Evolutionary conservation across 805 yeast species (phyloP).

Genomic region (Hanseniaspora guilliermondii): DNA sequence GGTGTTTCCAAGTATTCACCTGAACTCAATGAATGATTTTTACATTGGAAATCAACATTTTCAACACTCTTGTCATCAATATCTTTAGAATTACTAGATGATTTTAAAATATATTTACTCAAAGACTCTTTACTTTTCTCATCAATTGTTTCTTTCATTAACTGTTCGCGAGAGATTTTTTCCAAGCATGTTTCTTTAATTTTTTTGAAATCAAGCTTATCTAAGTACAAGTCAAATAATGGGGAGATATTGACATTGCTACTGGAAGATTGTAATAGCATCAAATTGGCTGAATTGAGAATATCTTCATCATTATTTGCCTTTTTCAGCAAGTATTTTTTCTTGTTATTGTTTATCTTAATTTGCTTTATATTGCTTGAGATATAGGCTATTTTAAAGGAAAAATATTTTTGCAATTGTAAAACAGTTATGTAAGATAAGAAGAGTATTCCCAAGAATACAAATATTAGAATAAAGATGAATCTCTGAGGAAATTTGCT

Average conservation of each 20-base stretch:
- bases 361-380: conserved; percentile 22
- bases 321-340: not conserved
- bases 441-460: conserved; percentile 48
- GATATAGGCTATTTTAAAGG: conserved; percentile 40
- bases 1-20: not conserved
- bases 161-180: not conserved
- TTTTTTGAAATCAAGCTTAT: not conserved
- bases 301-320: not conserved
- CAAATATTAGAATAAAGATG: conserved; percentile 71
- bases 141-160: not conserved
- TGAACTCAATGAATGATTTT: not conserved
- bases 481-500: conserved; percentile 55
- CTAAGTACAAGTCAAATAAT: not conserved
- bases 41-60: not conserved
- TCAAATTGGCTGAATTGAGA: not conserved
- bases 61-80: not conserved
- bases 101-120: not conserved
- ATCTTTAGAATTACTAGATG: not conserved
- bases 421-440: conserved; percentile 43
- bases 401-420: conserved; percentile 34
- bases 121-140: not conserved
- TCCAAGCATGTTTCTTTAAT: not conserved
- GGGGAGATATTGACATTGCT: not conserved
- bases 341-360: not conserved
- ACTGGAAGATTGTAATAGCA: not conserved